Evolutionary conservation across 192 early-diverging fungal genomes (phyloP).

Genomic region (Umbelopsis isabellina): DNA sequence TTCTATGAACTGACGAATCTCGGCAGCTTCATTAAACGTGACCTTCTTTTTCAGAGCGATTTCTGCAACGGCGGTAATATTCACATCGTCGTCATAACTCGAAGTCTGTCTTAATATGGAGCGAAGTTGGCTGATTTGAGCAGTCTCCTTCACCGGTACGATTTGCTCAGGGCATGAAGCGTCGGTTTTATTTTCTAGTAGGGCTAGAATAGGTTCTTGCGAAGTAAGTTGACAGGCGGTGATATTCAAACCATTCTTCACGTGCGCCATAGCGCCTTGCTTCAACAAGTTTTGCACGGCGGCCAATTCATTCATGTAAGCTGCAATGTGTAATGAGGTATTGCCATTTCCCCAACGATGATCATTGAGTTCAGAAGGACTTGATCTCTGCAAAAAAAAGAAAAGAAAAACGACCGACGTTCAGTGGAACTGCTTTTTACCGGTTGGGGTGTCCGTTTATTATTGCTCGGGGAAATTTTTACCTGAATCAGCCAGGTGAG

Average conservation of each 20-base stretch:
- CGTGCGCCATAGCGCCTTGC: conserved; percentile 7
- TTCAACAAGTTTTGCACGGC: background rate
- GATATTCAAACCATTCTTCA: conserved; percentile 17
- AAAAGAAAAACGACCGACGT: background rate
- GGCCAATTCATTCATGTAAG: conserved; percentile 13
- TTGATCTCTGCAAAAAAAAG: background rate
- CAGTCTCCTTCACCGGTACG: too few relatives aligned
- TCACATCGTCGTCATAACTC: background rate
- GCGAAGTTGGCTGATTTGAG: background rate
- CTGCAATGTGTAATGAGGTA: conserved; percentile 23
- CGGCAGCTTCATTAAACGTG: conserved; percentile 7
- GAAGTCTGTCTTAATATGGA: background rate
- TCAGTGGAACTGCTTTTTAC: background rate
- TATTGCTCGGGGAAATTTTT: conserved; percentile 16
- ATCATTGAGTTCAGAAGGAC: conserved; percentile 15
- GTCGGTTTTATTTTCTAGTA: too few relatives aligned
- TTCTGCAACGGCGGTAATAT: background rate
- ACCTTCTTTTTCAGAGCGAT: background rate
- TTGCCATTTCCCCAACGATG: conserved; percentile 22
- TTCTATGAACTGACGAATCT: conserved; percentile 10
- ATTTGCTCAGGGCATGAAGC: too few relatives aligned
- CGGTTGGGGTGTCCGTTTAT: background rate
- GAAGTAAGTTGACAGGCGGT: conserved; percentile 14
- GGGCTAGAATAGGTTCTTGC: conserved; percentile 3
- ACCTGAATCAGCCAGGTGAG: conserved; percentile 13